Evolutionary conservation across 2,329 filamentous ascomycete genomes (phyloP).

Genomic region (Penicillium sp.): DNA sequence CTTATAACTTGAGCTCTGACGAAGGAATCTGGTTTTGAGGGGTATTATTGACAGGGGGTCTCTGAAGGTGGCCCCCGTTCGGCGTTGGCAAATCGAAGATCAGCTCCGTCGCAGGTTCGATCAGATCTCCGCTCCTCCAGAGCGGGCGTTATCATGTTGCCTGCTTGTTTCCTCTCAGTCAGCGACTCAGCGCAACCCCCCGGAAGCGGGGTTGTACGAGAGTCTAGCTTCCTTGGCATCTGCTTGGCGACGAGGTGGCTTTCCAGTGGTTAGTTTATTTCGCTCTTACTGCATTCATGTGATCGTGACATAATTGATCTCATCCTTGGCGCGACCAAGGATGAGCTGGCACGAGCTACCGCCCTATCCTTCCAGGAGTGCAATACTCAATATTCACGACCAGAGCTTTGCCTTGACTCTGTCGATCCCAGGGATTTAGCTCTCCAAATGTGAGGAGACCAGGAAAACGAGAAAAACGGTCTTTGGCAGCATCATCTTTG

Average conservation of each 20-base stretch:
- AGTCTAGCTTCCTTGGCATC: conserved; percentile 10
- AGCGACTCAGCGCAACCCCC: not conserved
- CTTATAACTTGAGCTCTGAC: not conserved
- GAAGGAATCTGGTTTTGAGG: not conserved
- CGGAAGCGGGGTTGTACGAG: conserved; percentile 9
- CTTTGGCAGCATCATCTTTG: not conserved
- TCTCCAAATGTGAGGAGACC: not conserved
- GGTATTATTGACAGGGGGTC: not conserved
- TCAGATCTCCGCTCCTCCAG: conserved; percentile 2
- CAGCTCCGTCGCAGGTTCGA: not conserved
- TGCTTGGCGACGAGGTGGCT: conserved; percentile 4
- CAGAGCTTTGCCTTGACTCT: not conserved
- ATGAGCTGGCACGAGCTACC: not conserved
- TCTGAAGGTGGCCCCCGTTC: not conserved
- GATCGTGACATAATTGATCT: not conserved
- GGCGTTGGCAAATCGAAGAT: not conserved
- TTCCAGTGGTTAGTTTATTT: conserved; percentile 10
- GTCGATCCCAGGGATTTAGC: not conserved
- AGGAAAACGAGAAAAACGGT: not conserved
- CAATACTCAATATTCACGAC: not conserved
- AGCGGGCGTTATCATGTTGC: conserved; percentile 2
- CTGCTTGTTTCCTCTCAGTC: not conserved
- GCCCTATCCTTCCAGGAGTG: not conserved
- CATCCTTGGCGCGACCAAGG: not conserved
- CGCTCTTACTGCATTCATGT: conserved; percentile 5